A percentile compares a stretch with the other conserved stretches of the same genome.
Conservation (phyloP, 1,284 basidiomycete genomes). For the Mycena sp. region DNA sequence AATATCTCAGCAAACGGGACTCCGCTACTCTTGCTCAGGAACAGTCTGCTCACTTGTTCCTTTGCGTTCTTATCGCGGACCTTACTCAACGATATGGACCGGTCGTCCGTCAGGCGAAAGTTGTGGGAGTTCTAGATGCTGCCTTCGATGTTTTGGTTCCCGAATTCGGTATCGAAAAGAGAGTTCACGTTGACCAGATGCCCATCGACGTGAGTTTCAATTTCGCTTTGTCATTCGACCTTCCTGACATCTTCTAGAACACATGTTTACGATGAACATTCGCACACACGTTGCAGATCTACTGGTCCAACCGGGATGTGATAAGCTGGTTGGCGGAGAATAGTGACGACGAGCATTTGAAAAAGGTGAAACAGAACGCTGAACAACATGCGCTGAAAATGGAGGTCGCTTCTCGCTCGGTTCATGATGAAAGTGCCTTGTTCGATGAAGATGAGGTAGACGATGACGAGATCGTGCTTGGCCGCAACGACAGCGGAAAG, state of each 20-base stretch:
- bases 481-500: conserved; percentile 59
- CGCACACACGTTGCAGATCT: conserved; percentile 89
- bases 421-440: conserved; percentile 86
- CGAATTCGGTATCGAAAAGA: conserved; percentile 97
- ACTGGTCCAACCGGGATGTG: conserved; percentile 94
- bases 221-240: not conserved
- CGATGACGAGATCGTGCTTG: conserved; percentile 84
- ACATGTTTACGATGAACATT: conserved; percentile 95
- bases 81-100: conserved; percentile 95
- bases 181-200: conserved; percentile 99
- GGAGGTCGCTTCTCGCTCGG: conserved; percentile 83
- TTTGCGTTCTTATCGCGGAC: conserved; percentile 93
- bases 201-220: conserved; percentile 82
- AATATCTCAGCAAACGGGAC: conserved; percentile 78
- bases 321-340: conserved; percentile 95
- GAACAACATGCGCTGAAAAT: conserved; percentile 88
- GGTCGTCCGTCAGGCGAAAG: conserved; percentile 91
- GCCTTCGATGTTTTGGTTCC: conserved; percentile 96
- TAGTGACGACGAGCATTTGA: conserved; percentile 93
- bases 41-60: conserved; percentile 94
- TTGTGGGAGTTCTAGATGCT: conserved; percentile 93
- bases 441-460: conserved; percentile 88
- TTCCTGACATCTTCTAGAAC: conserved; percentile 60
- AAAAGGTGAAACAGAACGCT: conserved; percentile 89
- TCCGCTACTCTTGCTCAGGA: conserved; percentile 94